Conservation (phyloP, 176 grass and related monocot species). For the Tuctoria greenei region DNA sequence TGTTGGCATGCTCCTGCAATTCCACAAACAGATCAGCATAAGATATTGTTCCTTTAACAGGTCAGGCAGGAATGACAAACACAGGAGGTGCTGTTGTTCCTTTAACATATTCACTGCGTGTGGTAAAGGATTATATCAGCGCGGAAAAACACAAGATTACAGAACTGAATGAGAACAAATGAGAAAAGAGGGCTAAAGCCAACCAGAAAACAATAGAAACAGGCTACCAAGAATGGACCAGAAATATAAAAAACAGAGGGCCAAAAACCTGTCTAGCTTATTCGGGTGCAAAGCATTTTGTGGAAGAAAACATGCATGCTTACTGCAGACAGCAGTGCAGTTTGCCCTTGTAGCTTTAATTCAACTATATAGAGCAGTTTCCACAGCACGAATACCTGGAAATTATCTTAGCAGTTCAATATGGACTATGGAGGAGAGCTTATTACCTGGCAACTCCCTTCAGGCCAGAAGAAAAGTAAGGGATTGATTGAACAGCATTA, state of each 20-base stretch:
- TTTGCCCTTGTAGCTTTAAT: slow-evolving; percentile 3
- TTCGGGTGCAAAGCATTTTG: neutral
- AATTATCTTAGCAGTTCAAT: slow-evolving; percentile 20
- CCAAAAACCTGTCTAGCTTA: neutral
- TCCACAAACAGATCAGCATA: slow-evolving; percentile 40
- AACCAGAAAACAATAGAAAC: neutral
- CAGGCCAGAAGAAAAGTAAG: slow-evolving; percentile 91
- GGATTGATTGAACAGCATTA: slow-evolving; percentile 94
- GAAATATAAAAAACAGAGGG: neutral
- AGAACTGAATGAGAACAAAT: neutral
- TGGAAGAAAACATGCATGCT: neutral
- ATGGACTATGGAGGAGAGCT: neutral
- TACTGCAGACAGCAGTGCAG: neutral
- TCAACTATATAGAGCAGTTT: neutral
- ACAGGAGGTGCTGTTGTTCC: neutral
- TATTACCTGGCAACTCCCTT: slow-evolving; percentile 97
- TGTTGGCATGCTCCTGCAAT: slow-evolving; percentile 97
- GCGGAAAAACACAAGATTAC: neutral
- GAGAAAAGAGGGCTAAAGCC: neutral
- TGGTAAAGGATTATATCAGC: neutral
- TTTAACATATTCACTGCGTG: neutral
- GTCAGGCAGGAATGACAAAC: neutral
- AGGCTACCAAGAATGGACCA: neutral
- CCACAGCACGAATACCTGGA: neutral
- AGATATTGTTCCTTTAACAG: neutral